Evolutionary conservation across 164 flowering plant genomes (phyloP).

Genomic region (Liquidambar formosana): DNA sequence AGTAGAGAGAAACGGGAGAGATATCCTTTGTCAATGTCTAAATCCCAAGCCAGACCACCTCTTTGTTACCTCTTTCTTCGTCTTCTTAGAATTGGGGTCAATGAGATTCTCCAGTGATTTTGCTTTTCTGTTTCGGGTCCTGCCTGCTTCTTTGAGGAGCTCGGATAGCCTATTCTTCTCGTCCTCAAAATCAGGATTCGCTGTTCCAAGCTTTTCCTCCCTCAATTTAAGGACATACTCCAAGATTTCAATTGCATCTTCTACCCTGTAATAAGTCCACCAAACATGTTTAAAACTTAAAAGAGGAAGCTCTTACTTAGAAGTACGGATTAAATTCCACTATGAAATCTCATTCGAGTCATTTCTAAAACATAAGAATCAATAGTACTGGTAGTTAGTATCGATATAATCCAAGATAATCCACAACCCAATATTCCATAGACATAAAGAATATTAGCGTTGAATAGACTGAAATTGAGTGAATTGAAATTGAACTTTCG

Average conservation of each 20-base stretch:
- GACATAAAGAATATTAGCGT: too few relatives aligned
- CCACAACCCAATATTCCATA: too few relatives aligned
- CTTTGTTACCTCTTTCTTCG: conserved; percentile 79
- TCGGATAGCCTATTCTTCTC: conserved; percentile 91
- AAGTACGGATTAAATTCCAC: too few relatives aligned
- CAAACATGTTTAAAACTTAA: not conserved
- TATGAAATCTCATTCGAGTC: too few relatives aligned
- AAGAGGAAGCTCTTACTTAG: not conserved
- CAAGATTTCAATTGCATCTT: conserved; percentile 92
- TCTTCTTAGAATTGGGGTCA: conserved; percentile 75
- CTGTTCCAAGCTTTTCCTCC: conserved; percentile 95
- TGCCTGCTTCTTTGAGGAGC: conserved; percentile 93
- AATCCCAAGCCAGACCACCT: conserved; percentile 89
- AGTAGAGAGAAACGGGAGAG: conserved; percentile 5
- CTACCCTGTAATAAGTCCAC: conserved; percentile 55
- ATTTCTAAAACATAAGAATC: too few relatives aligned
- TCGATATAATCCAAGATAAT: too few relatives aligned
- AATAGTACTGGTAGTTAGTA: too few relatives aligned
- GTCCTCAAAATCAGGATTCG: conserved; percentile 92
- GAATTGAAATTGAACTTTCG: too few relatives aligned
- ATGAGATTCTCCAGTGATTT: conserved; percentile 90
- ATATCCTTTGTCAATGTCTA: conserved; percentile 42
- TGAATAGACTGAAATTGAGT: too few relatives aligned
- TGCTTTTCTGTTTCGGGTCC: conserved; percentile 77
- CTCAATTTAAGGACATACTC: conserved; percentile 87